Evolutionary conservation across 1,139 yeast species (phyloP).

Genomic region (Scheffersomyces insectosa): DNA sequence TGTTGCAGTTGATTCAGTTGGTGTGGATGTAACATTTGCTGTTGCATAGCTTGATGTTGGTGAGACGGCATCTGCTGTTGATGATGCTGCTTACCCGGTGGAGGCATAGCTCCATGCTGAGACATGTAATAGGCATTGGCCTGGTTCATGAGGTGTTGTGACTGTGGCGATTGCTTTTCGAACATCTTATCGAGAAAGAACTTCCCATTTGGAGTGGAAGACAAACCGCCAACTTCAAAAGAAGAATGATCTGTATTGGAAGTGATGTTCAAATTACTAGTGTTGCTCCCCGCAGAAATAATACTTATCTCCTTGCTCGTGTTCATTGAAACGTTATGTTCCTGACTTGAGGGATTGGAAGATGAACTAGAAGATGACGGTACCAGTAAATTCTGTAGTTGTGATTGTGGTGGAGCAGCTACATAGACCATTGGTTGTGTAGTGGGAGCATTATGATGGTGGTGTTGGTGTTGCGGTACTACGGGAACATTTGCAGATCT

Average conservation of each 20-base stretch:
- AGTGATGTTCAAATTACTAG: conserved; percentile 22
- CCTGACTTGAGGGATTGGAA: conserved; percentile 8
- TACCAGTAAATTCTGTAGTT: not conserved
- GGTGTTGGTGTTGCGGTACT: conserved; percentile 1
- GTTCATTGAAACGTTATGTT: conserved; percentile 24
- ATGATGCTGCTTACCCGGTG: conserved; percentile 15
- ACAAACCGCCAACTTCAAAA: conserved; percentile 38
- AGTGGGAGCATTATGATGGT: not conserved
- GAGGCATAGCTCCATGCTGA: conserved; percentile 30
- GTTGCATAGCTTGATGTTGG: conserved; percentile 15
- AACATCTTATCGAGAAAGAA: conserved; percentile 41
- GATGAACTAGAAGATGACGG: not conserved
- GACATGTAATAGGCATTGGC: conserved; percentile 16
- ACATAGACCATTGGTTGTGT: not conserved
- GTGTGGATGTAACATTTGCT: conserved; percentile 15
- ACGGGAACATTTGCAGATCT: conserved; percentile 8
- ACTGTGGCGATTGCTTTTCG: conserved; percentile 41
- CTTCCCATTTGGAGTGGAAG: conserved; percentile 47
- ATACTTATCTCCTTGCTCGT: conserved; percentile 17
- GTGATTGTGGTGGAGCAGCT: not conserved
- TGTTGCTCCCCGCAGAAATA: conserved; percentile 13
- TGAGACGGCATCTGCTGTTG: conserved; percentile 13
- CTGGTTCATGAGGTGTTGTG: conserved; percentile 20
- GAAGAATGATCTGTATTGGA: conserved; percentile 32
- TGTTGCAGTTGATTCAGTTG: conserved; percentile 13